A percentile compares a stretch with the other conserved stretches of the same genome.
These are phyloP conservation scores for Scenedesmus sp. DNA, from an alignment of 163 green algal genomes.

Conservation along the genomic window DNA sequence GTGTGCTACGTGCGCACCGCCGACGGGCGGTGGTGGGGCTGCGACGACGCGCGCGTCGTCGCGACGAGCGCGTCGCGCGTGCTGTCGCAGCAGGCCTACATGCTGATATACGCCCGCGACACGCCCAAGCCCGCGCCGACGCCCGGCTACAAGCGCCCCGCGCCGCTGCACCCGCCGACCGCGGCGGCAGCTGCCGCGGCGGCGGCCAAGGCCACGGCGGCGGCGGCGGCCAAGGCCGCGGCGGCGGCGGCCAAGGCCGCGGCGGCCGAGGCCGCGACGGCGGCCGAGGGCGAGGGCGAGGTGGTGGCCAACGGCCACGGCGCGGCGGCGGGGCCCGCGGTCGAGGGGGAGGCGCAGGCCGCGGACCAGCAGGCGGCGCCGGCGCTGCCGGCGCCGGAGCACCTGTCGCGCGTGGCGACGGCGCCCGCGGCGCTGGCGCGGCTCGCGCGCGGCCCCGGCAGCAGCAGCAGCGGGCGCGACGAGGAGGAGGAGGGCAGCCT, in stretches of 20 bases:
- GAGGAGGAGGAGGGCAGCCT: not conserved
- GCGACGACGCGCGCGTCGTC: conserved; percentile 92
- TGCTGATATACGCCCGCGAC: conserved; percentile 60
- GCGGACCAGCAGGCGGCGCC: not conserved
- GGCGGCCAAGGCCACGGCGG: not conserved
- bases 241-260: not conserved
- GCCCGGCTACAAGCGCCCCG: conserved; percentile 16
- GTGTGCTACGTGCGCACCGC: conserved; percentile 83
- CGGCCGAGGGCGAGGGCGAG: not conserved
- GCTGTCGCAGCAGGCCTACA: conserved; percentile 51
- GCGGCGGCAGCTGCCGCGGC: not conserved
- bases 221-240: not conserved
- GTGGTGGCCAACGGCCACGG: not conserved
- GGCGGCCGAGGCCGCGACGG: conserved; percentile 19
- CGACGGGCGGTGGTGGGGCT: conserved; percentile 84
- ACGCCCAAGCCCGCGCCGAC: conserved; percentile 39
- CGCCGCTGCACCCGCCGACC: not conserved
- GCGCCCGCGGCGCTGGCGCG: conserved; percentile 38
- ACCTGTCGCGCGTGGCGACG: conserved; percentile 27
- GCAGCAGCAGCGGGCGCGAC: conserved; percentile 27
- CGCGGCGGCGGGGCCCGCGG: not conserved
- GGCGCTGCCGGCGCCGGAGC: not conserved
- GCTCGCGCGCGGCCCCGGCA: conserved; percentile 4
- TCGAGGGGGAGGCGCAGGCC: not conserved
- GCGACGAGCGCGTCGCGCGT: conserved; percentile 60